Evolutionary conservation across 2,329 filamentous ascomycete species (phyloP).

Genomic region (Xylariaceae sp.): DNA sequence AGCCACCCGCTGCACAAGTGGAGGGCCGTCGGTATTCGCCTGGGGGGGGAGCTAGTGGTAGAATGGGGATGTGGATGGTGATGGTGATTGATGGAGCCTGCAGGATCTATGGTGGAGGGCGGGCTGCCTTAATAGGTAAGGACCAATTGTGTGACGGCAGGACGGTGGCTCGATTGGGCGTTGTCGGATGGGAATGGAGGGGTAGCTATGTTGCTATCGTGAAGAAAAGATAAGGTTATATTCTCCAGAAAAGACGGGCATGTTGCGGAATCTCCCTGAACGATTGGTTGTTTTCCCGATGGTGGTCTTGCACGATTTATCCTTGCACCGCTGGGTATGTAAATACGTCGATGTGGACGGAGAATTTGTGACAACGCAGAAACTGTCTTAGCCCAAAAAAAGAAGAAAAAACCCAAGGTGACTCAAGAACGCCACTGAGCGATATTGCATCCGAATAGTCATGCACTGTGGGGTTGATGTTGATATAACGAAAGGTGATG

Average conservation of each 20-base stretch:
- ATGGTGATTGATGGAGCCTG: too few relatives aligned
- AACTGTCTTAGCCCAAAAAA: background rate
- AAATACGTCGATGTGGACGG: too few relatives aligned
- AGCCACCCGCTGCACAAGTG: too few relatives aligned
- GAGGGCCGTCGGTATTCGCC: too few relatives aligned
- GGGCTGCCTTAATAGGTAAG: background rate
- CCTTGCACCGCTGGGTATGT: background rate
- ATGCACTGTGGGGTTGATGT: background rate
- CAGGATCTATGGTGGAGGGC: background rate
- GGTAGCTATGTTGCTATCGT: background rate
- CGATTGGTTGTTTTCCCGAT: background rate
- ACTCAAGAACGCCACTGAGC: background rate
- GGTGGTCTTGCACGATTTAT: background rate
- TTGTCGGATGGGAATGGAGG: background rate
- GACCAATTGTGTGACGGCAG: background rate
- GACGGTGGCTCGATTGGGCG: background rate
- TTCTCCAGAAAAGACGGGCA: background rate
- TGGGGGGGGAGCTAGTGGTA: background rate
- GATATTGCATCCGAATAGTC: background rate
- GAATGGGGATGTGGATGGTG: background rate
- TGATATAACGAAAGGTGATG: background rate
- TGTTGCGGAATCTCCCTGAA: too few relatives aligned
- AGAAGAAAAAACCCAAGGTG: background rate
- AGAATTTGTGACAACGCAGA: background rate
- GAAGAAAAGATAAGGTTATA: background rate